Base-by-base conservation (phyloP, 345 rosid species). In the Syzygium jambos region DNA sequence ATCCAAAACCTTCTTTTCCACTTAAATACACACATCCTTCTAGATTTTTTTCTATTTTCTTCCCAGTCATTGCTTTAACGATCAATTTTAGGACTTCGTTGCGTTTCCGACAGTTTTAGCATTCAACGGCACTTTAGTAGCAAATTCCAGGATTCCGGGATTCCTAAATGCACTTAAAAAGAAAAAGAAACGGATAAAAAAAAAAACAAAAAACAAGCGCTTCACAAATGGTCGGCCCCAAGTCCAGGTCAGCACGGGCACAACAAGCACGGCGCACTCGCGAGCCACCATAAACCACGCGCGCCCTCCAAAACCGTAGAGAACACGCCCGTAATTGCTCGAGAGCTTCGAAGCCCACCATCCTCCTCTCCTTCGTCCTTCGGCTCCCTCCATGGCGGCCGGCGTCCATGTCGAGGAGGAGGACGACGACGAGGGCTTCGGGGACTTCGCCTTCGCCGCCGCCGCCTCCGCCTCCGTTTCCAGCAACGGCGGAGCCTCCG, bases 371-470 rank as follows among this genome's bases (percentile, higher is more conserved):
- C 83, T 43, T 65, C 82, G 53, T n/a, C 27, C 87, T 85, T n/a
- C 77, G 51, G 85, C 78, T 87, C 21, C 54, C 51, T 10, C 85
- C n/a, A 77, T 63, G 51, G 84, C 84, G 56, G 88, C 85, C 54
- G 88, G 25, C 84, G 80, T 25, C 41, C 87, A 17, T n/a, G 88
- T 63, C 23, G 90, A 85, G 84, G 92, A 91, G 49, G 95, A 88
- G 86, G 93, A 89, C 88, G 93, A 90, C 19, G 96, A 91, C 4
- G 94, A 87, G 21, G 92, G 93, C 68, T 91, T 93, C 90, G 93
- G 96, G 41, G 92, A 90, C 89, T 95, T 94, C 90, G 89, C 78
- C 23, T 92, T 93, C 90, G 89, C 89, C 51, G 30, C 91, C 3
- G 84, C 88, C 61, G 11, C 87, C 51, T 56, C 63, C 86, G 51